A percentile compares a stretch with the other conserved stretches of the same genome.
phyloP scores from a whole-genome alignment of 164 flowering plant species.

The grape (Vitis vinifera) region ASM3070453v1 NC_081812.1:22451501-22452000 shows the following conservation, averaged over 20 bases:
- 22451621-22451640: slow-evolving; percentile 16
- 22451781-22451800: slow-evolving; percentile 23
- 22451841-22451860: not conserved
- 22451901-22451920: not conserved
- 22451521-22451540: slow-evolving; percentile 28
- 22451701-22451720: slow-evolving; percentile 15
- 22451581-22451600: slow-evolving; percentile 13
- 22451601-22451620: slow-evolving; percentile 25
- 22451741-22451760: slow-evolving; percentile 17
- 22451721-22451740: slow-evolving; percentile 3
- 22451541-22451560: slow-evolving; percentile 18
- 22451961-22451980: not conserved
- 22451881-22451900: not conserved
- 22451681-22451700: not conserved
- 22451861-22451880: not conserved
- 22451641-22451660: not conserved
- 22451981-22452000: no score
- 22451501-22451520: slow-evolving; percentile 22
- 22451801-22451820: slow-evolving; percentile 35
- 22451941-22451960: not conserved
- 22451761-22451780: slow-evolving; percentile 17
- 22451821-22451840: slow-evolving; percentile 54
- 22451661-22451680: not conserved
- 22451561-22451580: slow-evolving; percentile 15
- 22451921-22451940: not conserved